These are phyloP conservation scores for Laguncularia racemosa DNA, from an alignment of 345 rosid genomes.

Conservation along the genomic window DNA sequence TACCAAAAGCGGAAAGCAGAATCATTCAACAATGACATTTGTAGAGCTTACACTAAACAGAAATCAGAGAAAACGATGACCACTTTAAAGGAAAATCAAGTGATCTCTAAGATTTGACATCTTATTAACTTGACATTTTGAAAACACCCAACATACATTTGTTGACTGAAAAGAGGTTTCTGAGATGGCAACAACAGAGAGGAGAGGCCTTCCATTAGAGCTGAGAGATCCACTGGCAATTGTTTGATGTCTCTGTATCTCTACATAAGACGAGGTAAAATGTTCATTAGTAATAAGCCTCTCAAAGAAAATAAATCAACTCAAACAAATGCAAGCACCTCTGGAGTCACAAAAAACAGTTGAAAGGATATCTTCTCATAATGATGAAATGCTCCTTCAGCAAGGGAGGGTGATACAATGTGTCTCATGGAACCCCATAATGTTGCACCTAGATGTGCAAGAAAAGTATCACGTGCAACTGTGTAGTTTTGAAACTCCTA, in stretches of 20 bases:
- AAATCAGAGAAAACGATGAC: not conserved
- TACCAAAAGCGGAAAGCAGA: not conserved
- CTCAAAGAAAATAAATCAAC: constrained; percentile 7
- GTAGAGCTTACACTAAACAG: too few species aligned
- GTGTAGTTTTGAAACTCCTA: constrained; percentile 92
- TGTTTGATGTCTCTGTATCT: constrained; percentile 54
- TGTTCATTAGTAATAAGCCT: constrained; percentile 13
- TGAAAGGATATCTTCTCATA: constrained; percentile 94
- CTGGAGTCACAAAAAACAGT: constrained; percentile 83
- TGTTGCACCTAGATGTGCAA: constrained; percentile 90
- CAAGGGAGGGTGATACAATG: constrained; percentile 80
- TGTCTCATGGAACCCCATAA: constrained; percentile 98
- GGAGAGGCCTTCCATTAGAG: constrained; percentile 77
- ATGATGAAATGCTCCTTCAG: constrained; percentile 96
- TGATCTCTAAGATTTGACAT: constrained; percentile 2
- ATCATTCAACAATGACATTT: not conserved
- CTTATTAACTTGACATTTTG: constrained; percentile 6
- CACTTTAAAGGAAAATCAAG: too few species aligned
- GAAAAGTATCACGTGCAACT: constrained; percentile 95
- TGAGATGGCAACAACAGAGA: constrained; percentile 85
- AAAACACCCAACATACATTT: constrained; percentile 39
- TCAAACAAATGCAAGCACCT: constrained; percentile 35
- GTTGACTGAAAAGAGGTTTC: constrained; percentile 59
- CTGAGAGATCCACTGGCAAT: constrained; percentile 79
- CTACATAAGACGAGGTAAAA: constrained; percentile 34